These are phyloP conservation scores for Phytophthora litchii DNA, from an alignment of 352 stramenopile species.

Conservation along the genomic window DNA sequence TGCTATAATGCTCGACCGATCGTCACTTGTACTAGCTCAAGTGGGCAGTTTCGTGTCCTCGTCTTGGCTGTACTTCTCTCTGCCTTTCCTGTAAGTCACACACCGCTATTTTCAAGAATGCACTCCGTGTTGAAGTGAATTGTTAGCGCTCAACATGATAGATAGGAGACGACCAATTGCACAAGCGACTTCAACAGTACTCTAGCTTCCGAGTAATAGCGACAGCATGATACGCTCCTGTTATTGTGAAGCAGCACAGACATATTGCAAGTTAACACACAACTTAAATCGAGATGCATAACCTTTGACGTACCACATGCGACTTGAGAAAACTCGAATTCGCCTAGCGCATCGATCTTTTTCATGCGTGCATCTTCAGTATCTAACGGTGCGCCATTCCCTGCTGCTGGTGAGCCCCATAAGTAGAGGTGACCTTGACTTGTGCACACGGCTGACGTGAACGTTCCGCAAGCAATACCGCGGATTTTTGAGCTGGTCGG, in stretches of 20 bases:
- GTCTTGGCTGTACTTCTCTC: conserved; percentile 7
- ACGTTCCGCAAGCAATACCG: conserved; percentile 63
- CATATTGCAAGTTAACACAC: not conserved
- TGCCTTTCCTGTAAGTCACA: conserved; percentile 16
- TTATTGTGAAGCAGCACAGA: conserved; percentile 7
- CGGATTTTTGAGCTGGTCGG: conserved; percentile 37
- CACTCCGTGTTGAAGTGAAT: too few species aligned
- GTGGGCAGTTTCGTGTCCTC: conserved; percentile 18
- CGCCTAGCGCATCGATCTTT: conserved; percentile 41
- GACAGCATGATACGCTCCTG: conserved; percentile 72
- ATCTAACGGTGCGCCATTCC: conserved; percentile 64
- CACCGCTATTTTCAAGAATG: conserved; percentile 28
- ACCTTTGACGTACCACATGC: conserved; percentile 53
- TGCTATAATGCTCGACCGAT: not conserved
- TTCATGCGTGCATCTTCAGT: conserved; percentile 58
- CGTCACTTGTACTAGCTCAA: not conserved
- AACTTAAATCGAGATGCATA: not conserved
- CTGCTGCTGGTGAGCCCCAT: conserved; percentile 76
- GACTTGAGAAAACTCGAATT: conserved; percentile 61
- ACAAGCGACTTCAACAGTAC: conserved; percentile 34
- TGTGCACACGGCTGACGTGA: conserved; percentile 62
- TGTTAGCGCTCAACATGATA: not conserved
- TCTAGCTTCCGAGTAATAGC: conserved; percentile 56
- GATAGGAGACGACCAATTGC: conserved; percentile 4
- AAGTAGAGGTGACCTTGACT: conserved; percentile 64